These are phyloP conservation scores for Salix arbutifolia DNA, from an alignment of 345 rosid species.

Conservation along the genomic window DNA sequence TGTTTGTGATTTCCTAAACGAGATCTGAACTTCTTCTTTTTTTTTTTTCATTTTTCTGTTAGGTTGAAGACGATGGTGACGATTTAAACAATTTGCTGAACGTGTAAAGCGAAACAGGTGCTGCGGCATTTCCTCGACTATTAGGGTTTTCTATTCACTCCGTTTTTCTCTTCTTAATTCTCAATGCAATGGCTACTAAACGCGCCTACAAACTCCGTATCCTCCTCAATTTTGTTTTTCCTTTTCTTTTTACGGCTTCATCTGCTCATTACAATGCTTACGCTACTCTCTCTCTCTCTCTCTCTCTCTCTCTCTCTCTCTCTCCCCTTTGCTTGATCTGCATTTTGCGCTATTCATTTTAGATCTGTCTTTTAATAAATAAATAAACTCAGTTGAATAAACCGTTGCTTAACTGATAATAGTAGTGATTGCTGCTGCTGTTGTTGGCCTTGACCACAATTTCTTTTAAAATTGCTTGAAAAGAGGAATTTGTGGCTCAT, in stretches of 20 bases:
- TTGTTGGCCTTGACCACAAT: constrained; percentile 45
- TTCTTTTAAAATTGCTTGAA: constrained; percentile 8
- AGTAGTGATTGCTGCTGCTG: background rate
- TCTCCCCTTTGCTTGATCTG: background rate
- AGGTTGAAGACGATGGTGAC: background rate
- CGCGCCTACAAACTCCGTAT: constrained; percentile 99
- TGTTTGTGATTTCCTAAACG: background rate
- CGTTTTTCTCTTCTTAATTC: background rate
- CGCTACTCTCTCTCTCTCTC: background rate
- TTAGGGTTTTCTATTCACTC: constrained; percentile 3
- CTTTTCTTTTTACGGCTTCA: constrained; percentile 3
- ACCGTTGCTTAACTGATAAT: constrained; percentile 12
- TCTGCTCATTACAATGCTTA: background rate
- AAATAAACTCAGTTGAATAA: background rate
- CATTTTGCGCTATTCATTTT: background rate
- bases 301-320: background rate
- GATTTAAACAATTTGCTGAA: constrained; percentile 6
- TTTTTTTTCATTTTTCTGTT: background rate
- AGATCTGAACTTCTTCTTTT: background rate
- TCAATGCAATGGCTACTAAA: constrained; percentile 73
- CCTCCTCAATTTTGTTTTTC: constrained; percentile 32
- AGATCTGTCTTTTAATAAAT: background rate
- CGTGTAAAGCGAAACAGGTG: constrained; percentile 6
- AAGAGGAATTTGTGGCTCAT: constrained; percentile 99
- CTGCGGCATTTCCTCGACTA: background rate